Percentiles rank a stretch among this genome's conserved stretches.
Evolutionary conservation across 179 eudicot genomes (phyloP).

Genomic region (Beta macrorhiza): DNA sequence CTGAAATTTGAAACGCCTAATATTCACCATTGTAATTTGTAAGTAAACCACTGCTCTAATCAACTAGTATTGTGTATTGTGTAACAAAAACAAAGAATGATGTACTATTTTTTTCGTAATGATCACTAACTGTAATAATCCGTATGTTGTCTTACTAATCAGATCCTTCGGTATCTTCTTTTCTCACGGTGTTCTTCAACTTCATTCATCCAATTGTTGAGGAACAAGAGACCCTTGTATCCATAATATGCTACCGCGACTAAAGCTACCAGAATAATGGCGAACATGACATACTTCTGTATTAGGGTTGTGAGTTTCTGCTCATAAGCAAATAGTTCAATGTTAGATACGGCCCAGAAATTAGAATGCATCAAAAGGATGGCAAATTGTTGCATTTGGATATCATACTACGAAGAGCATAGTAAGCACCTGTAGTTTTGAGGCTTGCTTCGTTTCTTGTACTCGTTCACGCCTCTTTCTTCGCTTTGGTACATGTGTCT

Average conservation of each 20-base stretch:
- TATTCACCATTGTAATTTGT: background rate
- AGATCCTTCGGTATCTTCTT: slow-evolving; percentile 45
- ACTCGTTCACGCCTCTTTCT: slow-evolving; percentile 58
- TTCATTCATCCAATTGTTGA: slow-evolving; percentile 89
- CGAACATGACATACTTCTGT: slow-evolving; percentile 39
- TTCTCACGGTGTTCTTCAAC: slow-evolving; percentile 58
- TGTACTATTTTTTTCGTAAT: background rate
- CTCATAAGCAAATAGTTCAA: slow-evolving; percentile 18
- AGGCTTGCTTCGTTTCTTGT: slow-evolving; percentile 51
- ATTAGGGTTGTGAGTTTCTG: slow-evolving; percentile 53
- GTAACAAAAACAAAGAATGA: background rate
- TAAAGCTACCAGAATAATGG: slow-evolving; percentile 40
- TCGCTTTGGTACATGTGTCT: slow-evolving; percentile 50
- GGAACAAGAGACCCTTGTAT: slow-evolving; percentile 71
- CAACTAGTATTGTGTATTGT: background rate
- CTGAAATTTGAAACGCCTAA: background rate
- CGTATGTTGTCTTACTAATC: slow-evolving; percentile 6
- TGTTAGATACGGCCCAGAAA: slow-evolving; percentile 1
- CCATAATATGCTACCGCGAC: slow-evolving; percentile 53
- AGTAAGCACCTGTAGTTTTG: slow-evolving; percentile 57
- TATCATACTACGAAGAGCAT: slow-evolving; percentile 2
- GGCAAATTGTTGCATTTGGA: background rate
- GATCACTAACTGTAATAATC: background rate
- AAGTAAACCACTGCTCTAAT: background rate
- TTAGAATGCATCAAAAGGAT: background rate